phyloP scores from a whole-genome alignment of 1,139 yeast species.

The Geotrichum australiense region DNA sequence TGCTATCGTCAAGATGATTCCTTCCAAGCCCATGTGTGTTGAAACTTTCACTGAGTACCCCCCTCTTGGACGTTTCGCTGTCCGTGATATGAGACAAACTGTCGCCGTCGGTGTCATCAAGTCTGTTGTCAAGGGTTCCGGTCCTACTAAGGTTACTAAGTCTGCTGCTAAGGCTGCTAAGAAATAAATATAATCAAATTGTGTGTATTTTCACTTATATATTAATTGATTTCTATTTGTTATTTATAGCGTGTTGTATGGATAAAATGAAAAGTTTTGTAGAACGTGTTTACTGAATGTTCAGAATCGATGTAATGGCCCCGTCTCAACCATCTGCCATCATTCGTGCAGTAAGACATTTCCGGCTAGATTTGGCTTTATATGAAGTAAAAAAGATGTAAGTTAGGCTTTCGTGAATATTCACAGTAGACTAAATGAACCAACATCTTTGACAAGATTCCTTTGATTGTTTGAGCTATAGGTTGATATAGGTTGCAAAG shows the following conservation, averaged over 20 bases:
- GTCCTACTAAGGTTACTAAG: constrained; percentile 99
- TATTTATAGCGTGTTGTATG: not conserved
- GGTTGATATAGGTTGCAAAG: too few relatives aligned
- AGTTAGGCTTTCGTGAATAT: too few relatives aligned
- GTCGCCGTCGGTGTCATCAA: constrained; percentile 99
- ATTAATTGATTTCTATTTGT: constrained; percentile 6
- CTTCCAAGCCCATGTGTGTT: constrained; percentile 96
- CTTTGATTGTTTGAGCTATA: too few relatives aligned
- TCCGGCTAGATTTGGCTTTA: too few relatives aligned
- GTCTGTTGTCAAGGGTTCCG: constrained; percentile 92
- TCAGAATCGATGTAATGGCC: too few relatives aligned
- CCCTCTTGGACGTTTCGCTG: constrained; percentile 99
- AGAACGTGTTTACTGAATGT: too few relatives aligned
- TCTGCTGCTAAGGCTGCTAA: constrained; percentile 98
- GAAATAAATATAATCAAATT: constrained; percentile 53
- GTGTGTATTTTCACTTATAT: not conserved
- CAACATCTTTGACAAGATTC: too few relatives aligned
- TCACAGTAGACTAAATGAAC: too few relatives aligned
- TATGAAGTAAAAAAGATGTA: too few relatives aligned
- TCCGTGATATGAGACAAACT: constrained; percentile 96
- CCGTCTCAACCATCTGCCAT: too few relatives aligned
- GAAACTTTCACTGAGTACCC: constrained; percentile 97
- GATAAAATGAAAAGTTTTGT: constrained; percentile 1
- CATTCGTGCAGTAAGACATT: too few relatives aligned
- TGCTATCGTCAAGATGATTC: constrained; percentile 84